Base-by-base conservation (phyloP, 2,329 filamentous ascomycete genomes). In the Lomentospora prolificans region DNA sequence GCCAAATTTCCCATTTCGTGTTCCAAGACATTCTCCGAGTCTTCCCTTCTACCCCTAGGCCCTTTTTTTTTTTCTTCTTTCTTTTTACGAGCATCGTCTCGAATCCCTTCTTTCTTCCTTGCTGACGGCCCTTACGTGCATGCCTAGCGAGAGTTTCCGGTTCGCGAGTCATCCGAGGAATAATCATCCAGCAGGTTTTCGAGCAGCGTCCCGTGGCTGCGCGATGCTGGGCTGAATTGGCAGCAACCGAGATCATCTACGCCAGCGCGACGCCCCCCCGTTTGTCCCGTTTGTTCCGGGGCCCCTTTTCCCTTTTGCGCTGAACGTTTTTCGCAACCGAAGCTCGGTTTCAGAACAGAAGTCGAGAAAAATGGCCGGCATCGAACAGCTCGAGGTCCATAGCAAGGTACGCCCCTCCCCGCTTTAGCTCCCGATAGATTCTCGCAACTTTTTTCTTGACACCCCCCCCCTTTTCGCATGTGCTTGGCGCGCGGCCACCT, bases 371-470 rank as follows among this genome's bases (percentile, higher is more conserved):
- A 96, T 96, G 91, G 90, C 89, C 58, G 90, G 89, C 67, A 95
- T 97, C 77, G 94, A 99, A 76, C 89, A 95, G 75, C 80, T 99
- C 63, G 90, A 97, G 72, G 89, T 99, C 63, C 92, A 96, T 72
- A 96, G 90, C 83, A 96, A 95, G 84, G 92, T 94, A 80, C 48
- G 61, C 50, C 12, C 28, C 28, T 14, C 27, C 10, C n/a, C n/a
- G n/a, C n/a, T n/a, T n/a, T n/a, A n/a, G n/a, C n/a, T n/a, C n/a
- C n/a, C n/a, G n/a, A n/a, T n/a, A n/a, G n/a, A n/a, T n/a, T n/a
- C n/a, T n/a, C n/a, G n/a, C n/a, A n/a, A n/a, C n/a, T n/a, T n/a
- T n/a, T n/a, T n/a, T n/a, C 25, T 17, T 7, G 27, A 25, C 28
- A 3, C 7, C 17, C 12, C 6, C 51, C 12, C 17, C 14, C n/a